Evolutionary conservation across 2,329 filamentous ascomycete genomes (phyloP).

Genomic region (Cladophialophora bantiana): DNA sequence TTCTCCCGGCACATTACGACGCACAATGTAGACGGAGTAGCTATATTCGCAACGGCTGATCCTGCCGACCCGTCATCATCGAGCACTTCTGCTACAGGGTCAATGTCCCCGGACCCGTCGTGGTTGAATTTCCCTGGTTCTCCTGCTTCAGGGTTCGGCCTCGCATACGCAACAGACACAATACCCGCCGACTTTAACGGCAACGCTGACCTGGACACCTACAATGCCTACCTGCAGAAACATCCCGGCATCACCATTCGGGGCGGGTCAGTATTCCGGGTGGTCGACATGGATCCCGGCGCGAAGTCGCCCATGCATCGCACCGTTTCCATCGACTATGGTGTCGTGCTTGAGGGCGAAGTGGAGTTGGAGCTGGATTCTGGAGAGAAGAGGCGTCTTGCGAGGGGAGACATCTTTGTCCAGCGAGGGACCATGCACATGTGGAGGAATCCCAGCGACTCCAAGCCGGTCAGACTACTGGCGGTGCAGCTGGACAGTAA

Average conservation of each 20-base stretch:
- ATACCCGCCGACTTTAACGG: slow-evolving; percentile 30
- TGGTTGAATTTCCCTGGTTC: slow-evolving; percentile 26
- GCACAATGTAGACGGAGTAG: slow-evolving; percentile 30
- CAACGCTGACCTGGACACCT: slow-evolving; percentile 31
- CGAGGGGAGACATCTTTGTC: slow-evolving; percentile 53
- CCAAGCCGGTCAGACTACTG: slow-evolving; percentile 34
- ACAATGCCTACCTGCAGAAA: slow-evolving; percentile 30
- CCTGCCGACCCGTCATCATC: slow-evolving; percentile 20
- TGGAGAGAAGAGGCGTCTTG: slow-evolving; percentile 56
- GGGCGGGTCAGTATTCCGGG: slow-evolving; percentile 34
- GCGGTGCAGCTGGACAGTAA: slow-evolving; percentile 36
- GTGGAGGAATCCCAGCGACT: slow-evolving; percentile 49
- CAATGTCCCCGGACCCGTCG: slow-evolving; percentile 25
- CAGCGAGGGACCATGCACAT: slow-evolving; percentile 38
- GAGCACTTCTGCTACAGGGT: slow-evolving; percentile 21
- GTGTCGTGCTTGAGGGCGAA: slow-evolving; percentile 61
- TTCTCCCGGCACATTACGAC: slow-evolving; percentile 34
- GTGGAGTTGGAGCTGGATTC: slow-evolving; percentile 60
- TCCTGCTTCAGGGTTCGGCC: slow-evolving; percentile 26
- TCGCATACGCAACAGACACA: slow-evolving; percentile 33
- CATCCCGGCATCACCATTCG: slow-evolving; percentile 35
- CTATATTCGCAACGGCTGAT: slow-evolving; percentile 31
- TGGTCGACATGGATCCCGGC: slow-evolving; percentile 53
- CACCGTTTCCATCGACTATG: slow-evolving; percentile 61
- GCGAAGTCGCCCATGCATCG: slow-evolving; percentile 58